These are phyloP conservation scores for Aspergillus tubingensis DNA, from an alignment of 2,329 filamentous ascomycete species.

Conservation along the genomic window DNA sequence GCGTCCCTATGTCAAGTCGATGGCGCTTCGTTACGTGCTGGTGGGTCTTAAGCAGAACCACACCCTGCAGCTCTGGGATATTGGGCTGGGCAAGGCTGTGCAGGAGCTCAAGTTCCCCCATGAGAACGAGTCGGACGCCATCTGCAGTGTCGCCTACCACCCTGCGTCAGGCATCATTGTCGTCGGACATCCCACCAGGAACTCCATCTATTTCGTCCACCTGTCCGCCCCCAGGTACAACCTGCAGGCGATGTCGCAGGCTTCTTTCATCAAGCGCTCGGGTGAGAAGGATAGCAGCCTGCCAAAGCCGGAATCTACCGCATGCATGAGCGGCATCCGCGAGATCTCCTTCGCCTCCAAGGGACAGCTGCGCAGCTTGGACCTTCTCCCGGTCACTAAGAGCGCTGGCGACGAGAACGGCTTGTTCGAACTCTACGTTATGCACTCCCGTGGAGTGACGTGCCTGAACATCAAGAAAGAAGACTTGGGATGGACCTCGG, in stretches of 20 bases:
- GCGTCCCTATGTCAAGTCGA: conserved; percentile 85
- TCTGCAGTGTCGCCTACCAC: conserved; percentile 95
- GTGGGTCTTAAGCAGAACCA: conserved; percentile 99
- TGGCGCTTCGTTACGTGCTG: conserved; percentile 90
- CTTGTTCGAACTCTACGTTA: conserved; percentile 92
- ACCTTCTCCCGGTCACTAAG: conserved; percentile 73
- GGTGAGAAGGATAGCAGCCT: conserved; percentile 70
- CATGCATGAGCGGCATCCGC: conserved; percentile 93
- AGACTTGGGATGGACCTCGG: conserved; percentile 87
- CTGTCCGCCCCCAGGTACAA: conserved; percentile 92
- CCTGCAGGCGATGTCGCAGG: conserved; percentile 77
- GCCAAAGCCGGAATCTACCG: conserved; percentile 87
- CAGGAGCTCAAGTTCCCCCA: conserved; percentile 97
- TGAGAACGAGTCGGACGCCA: conserved; percentile 93
- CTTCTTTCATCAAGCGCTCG: conserved; percentile 79
- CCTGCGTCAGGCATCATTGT: conserved; percentile 89
- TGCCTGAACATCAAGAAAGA: conserved; percentile 81
- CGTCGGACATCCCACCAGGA: conserved; percentile 92
- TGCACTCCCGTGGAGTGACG: conserved; percentile 97
- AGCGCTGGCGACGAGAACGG: conserved; percentile 62
- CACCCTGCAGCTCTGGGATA: conserved; percentile 96
- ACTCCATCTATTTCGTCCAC: conserved; percentile 96
- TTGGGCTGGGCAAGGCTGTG: conserved; percentile 90
- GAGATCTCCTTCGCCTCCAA: conserved; percentile 91
- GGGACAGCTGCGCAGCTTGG: conserved; percentile 83